Base-by-base conservation (phyloP, 305 asterid species). In the Fraxinus latifolia region DNA sequence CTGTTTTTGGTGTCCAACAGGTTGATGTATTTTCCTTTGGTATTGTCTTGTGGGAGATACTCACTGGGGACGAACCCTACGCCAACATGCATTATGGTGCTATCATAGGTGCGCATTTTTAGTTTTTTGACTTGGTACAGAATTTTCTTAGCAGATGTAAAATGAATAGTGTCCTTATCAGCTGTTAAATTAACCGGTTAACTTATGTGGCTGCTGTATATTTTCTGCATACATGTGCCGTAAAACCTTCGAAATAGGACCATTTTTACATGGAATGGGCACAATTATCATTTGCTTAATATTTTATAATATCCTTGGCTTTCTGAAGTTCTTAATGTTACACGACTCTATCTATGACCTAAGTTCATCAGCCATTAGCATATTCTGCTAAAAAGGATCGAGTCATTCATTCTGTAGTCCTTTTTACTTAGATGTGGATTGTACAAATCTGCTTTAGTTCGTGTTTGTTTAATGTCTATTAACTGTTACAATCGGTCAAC, bases 21-120 rank as follows among this genome's bases (percentile, higher is more conserved):
- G 97, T 93, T 78, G 97, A 93, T 81, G 97, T 92, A 74, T 93
- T 93, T 83, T 93, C 97, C 78, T 93, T 93, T 87, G 97, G 97
- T 42, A 91, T 93, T 82, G 97, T 93, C 55, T 80, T 93, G 87
- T 93, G 97, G 97, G 97, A 93, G 95, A 92, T 93, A 81, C 97
- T 93, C 79, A 93, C 97, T 2, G 97, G 97, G 31, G 97, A 93
- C 82, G 97, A 93, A 84, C 97, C 97, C 86, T 93, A 93, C 39
- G 95, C 95, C 80, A 93, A 87, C 88, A 93, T 93, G 97, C 95
- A 93, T 86, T 93, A 91, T 67, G 97, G 97, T 12, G 97, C 95
- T 78, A 93, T 93, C 84, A 93, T 93, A 88, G 97, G 97, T 93
- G 80, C 44, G 91, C 77, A 74, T 71, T 65, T 77, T 79, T 74